Base-by-base conservation (phyloP, 2,329 filamentous ascomycete species). In the Trichoderma sp. region DNA sequence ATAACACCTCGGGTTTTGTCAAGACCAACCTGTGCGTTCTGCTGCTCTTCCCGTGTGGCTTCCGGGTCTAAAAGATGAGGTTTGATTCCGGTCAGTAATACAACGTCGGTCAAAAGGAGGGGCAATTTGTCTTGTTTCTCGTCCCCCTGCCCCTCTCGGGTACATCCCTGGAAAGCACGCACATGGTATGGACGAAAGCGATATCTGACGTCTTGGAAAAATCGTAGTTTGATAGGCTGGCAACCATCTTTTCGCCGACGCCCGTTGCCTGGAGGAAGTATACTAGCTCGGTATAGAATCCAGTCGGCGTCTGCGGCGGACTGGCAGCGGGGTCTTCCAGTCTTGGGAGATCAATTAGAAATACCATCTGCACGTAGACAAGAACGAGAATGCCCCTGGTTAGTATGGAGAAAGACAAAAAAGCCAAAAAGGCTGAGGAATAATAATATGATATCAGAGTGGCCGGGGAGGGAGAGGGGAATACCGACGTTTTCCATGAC, bases 331-430 rank as follows among this genome's bases (percentile, higher is more conserved):
- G 75, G 51, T 78, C 77, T n/a, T 82, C 76, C 28, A 89, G 80
- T 53, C 88, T 86, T 6, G 96, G 95, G 9, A 98, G 87, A 79
- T 99, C 96, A 75, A 99, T 95, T n/a, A 98, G 79, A 79, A 97
- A 98, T 8, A 95, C 89, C 76, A 91, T 91, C 90, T 92, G 71
- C 39, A 56, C 61, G 74, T 77, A 74, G 78, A 75, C 18, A 62
- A 21, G n/a, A 34, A 67, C 12, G 43, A 26, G 3, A 43, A 30
- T 58, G n/a, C 24, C 53, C 51, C 64, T 57, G 36, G 57, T 61
- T 30, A 43, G 56, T 26, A 18, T 32, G 56, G 53, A 30, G 36
- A 53, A 43, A 47, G 21, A 26, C 11, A 32, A 60, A 34, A 68
- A 57, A 26, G 34, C 18, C 32, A 34, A 24, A 60, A 24, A 5